Base-by-base conservation (phyloP, 2,329 filamentous ascomycete species). In the Diaporthe citri region DNA sequence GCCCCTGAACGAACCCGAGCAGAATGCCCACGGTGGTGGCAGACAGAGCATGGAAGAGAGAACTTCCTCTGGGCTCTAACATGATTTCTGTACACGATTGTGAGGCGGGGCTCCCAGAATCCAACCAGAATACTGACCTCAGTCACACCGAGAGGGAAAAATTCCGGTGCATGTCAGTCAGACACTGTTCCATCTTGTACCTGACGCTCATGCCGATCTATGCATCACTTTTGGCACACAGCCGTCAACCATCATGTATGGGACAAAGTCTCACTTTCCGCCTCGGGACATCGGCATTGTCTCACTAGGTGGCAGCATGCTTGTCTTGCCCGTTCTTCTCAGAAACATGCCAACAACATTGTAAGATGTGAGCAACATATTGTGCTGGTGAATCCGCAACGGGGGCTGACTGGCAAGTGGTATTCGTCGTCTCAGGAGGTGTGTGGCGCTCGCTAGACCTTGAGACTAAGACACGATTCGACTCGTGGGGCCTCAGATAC, bases 391-490 rank as follows among this genome's bases (percentile, higher is more conserved):
- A 13, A 28, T 48, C 20, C 25, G 22, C 17, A 25, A 7, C 28
- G 25, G 43, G 9, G 28, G 10, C 60, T 51, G 28, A 17, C 48
- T 13, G 20, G 20, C 12, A 15, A 13, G 5, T 31, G 60, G 34
- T 22, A 22, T 46, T 51, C n/a, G 52, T 52, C 22, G 46, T 46
- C 31, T 69, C 69, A 28, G 43, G n/a, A 46, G 17, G 17, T 10
- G 59, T 55, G 15, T 67, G 74, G 66, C 59, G 70, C 34, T 51
- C 57, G 1, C 25, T 74, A 10, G 71, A 43, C 12, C 43, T 52
- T 9, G 41, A 59, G 25, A 59, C 46, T 36, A 52, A 13, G 52
- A 31, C 10, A 36, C 28, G 39, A 46, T 13, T 56, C n/a, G 51
- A 15, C 48, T 7, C 46, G 46, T 52, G 46, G 46, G 64, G 46